These are phyloP conservation scores for Syncephalis fuscata DNA, from an alignment of 371 early-diverging fungal species.

Conservation along the genomic window DNA sequence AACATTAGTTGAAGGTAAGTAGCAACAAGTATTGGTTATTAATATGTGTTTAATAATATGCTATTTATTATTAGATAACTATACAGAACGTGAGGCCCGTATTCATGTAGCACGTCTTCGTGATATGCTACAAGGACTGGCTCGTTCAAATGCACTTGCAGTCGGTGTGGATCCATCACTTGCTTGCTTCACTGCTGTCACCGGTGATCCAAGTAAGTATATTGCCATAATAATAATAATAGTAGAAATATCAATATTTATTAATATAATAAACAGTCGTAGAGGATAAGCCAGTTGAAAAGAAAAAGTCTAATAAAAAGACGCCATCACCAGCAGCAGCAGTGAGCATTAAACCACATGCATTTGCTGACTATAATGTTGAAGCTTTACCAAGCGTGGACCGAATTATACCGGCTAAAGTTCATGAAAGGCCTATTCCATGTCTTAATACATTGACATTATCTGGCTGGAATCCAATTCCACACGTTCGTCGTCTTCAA, in stretches of 20 bases:
- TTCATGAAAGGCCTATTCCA: constrained; percentile 33
- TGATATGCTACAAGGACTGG: constrained; percentile 51
- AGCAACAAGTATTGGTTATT: not conserved
- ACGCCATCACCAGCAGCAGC: constrained; percentile 18
- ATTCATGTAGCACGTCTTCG: constrained; percentile 75
- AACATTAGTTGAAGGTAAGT: constrained; percentile 51
- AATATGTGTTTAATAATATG: not conserved
- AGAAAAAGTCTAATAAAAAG: constrained; percentile 13
- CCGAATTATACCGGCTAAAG: constrained; percentile 30
- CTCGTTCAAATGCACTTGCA: constrained; percentile 9
- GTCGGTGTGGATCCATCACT: constrained; percentile 59
- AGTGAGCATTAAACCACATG: constrained; percentile 13
- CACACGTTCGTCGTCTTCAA: constrained; percentile 48
- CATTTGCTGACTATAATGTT: constrained; percentile 36
- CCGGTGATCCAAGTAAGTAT: constrained; percentile 18
- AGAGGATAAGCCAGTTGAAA: constrained; percentile 19
- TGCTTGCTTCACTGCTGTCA: constrained; percentile 48
- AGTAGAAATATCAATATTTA: not conserved
- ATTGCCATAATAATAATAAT: not conserved
- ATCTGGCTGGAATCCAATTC: constrained; percentile 88
- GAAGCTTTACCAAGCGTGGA: constrained; percentile 28
- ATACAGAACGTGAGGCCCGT: constrained; percentile 81
- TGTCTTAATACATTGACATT: constrained; percentile 58
- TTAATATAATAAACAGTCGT: not conserved
- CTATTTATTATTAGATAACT: constrained; percentile 27